Conservation (phyloP, 106 monocot genomes). For the Dioscorea alata region DNA sequence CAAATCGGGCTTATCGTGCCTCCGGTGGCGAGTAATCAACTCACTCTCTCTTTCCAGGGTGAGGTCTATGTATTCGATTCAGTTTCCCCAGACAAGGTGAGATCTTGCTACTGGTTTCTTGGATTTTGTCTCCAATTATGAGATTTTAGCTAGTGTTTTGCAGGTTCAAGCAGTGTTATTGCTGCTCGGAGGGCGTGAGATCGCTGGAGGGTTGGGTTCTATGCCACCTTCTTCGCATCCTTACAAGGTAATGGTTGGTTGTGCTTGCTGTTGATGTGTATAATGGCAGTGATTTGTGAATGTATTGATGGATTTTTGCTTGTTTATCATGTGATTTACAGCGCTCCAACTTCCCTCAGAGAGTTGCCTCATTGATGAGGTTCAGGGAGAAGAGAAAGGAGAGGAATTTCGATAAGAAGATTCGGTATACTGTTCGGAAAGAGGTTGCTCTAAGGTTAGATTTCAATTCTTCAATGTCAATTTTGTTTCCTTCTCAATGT, state of each 20-base stretch:
- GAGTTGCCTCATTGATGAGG: conserved; percentile 93
- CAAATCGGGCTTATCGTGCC: background rate
- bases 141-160: background rate
- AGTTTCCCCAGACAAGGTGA: conserved; percentile 91
- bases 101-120: background rate
- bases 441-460: conserved; percentile 87
- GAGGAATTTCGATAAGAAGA: conserved; percentile 94
- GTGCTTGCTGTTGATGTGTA: background rate
- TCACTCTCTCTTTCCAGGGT: conserved; percentile 91
- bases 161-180: conserved; percentile 90
- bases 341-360: conserved; percentile 73
- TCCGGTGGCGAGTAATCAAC: conserved; percentile 40
- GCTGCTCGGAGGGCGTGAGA: conserved; percentile 80
- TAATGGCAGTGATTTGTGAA: background rate
- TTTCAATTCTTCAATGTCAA: background rate
- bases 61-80: conserved; percentile 94
- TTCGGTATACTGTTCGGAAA: conserved; percentile 79
- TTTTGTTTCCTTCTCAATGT: no score
- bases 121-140: background rate
- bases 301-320: no score
- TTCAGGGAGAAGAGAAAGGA: conserved; percentile 97
- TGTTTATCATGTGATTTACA: conserved; percentile 3
- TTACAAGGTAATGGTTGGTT: conserved; percentile 21
- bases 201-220: conserved; percentile 28
- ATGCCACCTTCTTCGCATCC: conserved; percentile 53